Evolutionary conservation across 2,329 filamentous ascomycete genomes (phyloP), one percentile per base, ranked within the genome.

Genomic region (Pseudogymnoascus sp.): DNA sequence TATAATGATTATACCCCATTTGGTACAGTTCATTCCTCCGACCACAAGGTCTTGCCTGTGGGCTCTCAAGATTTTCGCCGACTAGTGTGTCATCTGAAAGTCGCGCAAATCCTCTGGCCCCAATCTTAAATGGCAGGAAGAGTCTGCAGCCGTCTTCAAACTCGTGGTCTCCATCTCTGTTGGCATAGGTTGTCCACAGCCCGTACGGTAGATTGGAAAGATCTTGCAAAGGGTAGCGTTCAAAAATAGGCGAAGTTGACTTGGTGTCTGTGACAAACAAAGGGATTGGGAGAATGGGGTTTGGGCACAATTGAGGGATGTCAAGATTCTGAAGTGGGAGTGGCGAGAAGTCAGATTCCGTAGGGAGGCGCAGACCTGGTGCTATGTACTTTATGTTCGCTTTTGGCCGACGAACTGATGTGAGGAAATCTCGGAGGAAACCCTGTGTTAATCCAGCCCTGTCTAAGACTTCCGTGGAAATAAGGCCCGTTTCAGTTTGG

Each of bases 1-100:
- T 62, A 60, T 65, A 68, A 31, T 63, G 67, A 35, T 42, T 50
- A 61, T 67, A 68, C 21, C 67, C 67, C 19, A 61, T 62, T 64
- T 68, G 65, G 61, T 68, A 67, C 29, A 69, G 37, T 31, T 63
- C 63, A 60, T 64, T 59, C 37, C 63, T 61, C 40, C 53, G 37
- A 24, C 64, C 62, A 29, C 16, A 24, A 40, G 38, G 24, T 13
- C 35, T 50, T 33, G 59, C 62, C 35, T 19, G n/a, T 8, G 14
- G n/a, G 21, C 31, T 24, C 53, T 62, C 31, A 37, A 42, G 63
- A 19, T 60, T 24, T 26, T 64, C 63, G 33, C 64, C 61, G 3
- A 65, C 61, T 26, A 63, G 40, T 38, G 61, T 63, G 35, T 63
- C 65, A 21, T 66, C 64, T 19, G 56, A 61, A 38, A 33, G 62